A percentile compares a stretch with the other conserved stretches of the same genome.
These are phyloP conservation scores for cucumber (Cucumis sativus) DNA, from an alignment of 306 rosid species.

Conservation along the genomic window Cucumber_9930_V3 NC_026659.2:29020001-29020500, in stretches of 20 bases:
- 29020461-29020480: not conserved
- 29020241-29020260: not conserved
- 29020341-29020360: not conserved
- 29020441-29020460: not conserved
- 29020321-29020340: not conserved
- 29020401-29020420: not conserved
- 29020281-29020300: not conserved
- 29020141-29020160: constrained; percentile 73
- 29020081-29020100: constrained; percentile 69
- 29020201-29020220: not conserved
- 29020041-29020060: constrained; percentile 50
- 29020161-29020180: constrained; percentile 61
- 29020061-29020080: constrained; percentile 60
- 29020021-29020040: constrained; percentile 48
- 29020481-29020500: not conserved
- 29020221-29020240: not conserved
- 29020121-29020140: constrained; percentile 71
- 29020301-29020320: not conserved
- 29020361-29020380: not conserved
- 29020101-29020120: constrained; percentile 85
- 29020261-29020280: not conserved
- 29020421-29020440: not conserved
- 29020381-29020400: not conserved
- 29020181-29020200: not conserved
- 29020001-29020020: constrained; percentile 66